Evolutionary conservation across 257 asterid species (phyloP).

Genomic region (Solanum lycopersicoides): DNA sequence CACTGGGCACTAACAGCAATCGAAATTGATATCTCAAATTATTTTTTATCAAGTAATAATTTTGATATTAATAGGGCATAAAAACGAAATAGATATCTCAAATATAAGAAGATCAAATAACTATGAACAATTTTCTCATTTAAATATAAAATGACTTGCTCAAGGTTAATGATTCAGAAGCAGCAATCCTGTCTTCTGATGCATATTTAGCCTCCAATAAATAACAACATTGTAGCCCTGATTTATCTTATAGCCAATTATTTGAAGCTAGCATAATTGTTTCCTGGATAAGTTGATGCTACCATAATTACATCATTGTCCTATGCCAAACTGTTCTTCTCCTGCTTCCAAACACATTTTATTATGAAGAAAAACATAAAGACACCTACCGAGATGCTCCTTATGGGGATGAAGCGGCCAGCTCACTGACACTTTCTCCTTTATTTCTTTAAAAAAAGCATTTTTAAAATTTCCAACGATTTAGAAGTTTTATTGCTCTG

Average conservation of each 20-base stretch:
- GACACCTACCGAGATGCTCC: not conserved
- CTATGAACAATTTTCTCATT: not conserved
- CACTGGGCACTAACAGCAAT: constrained; percentile 54
- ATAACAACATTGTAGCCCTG: not conserved
- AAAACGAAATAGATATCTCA: not conserved
- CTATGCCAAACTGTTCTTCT: not conserved
- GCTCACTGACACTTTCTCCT: not conserved
- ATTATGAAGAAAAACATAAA: not conserved
- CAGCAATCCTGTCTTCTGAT: not conserved
- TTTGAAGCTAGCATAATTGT: not conserved
- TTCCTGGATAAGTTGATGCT: not conserved
- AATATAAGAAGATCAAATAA: not conserved
- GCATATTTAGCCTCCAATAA: not conserved
- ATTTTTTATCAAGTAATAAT: not conserved
- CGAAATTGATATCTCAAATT: not conserved
- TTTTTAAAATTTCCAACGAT: not conserved
- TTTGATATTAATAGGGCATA: not conserved
- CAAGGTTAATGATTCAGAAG: not conserved
- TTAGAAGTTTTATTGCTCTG: not conserved
- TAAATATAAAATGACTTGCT: not conserved
- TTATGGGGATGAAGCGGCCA: not conserved
- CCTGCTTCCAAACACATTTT: not conserved
- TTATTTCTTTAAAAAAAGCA: not conserved
- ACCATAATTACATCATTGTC: not conserved
- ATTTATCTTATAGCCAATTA: not conserved